These are phyloP conservation scores for Debaryomyces sp. DNA, from an alignment of 1,139 yeast genomes.

Conservation along the genomic window DNA sequence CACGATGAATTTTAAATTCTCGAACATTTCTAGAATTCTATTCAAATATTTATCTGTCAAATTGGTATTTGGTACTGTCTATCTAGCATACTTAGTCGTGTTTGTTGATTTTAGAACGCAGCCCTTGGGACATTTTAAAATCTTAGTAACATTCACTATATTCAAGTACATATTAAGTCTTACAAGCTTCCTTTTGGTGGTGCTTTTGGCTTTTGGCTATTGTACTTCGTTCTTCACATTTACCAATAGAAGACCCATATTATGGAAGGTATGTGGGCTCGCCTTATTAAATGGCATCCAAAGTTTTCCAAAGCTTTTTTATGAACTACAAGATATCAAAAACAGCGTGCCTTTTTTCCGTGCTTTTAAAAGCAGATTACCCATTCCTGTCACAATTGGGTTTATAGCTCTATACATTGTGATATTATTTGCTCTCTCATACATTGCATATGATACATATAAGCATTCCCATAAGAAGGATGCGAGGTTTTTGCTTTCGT, in stretches of 20 bases:
- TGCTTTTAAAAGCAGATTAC: neutral
- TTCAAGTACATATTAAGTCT: neutral
- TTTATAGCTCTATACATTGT: neutral
- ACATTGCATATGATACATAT: neutral
- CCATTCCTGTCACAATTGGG: neutral
- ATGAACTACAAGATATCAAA: neutral
- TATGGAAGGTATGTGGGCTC: neutral
- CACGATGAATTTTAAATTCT: neutral
- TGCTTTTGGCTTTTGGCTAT: slow-evolving; percentile 4
- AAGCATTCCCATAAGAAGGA: neutral
- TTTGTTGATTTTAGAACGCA: neutral
- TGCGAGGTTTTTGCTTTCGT: neutral
- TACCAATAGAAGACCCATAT: neutral
- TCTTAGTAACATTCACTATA: neutral
- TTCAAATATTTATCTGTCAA: neutral
- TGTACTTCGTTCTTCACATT: slow-evolving; percentile 5
- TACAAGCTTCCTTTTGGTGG: neutral
- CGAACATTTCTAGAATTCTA: neutral
- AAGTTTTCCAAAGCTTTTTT: neutral
- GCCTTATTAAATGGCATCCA: neutral
- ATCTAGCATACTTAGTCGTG: neutral
- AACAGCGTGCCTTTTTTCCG: neutral
- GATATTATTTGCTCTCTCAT: neutral
- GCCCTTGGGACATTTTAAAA: neutral
- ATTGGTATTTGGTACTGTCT: neutral